Evolutionary conservation across 1,284 basidiomycete species (phyloP).

Genomic region (Cyathus olla): DNA sequence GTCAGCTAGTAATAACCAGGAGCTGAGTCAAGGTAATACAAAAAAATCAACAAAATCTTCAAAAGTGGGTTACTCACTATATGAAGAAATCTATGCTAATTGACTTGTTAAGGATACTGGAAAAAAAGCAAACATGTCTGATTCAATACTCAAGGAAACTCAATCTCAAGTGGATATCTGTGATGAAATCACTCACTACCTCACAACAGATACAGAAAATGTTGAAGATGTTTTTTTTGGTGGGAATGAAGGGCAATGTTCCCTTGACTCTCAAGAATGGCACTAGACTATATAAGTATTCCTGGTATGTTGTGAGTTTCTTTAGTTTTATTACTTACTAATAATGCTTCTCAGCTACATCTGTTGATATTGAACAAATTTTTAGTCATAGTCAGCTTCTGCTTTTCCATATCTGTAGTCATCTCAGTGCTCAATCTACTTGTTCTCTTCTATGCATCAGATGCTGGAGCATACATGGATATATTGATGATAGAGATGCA

Average conservation of each 20-base stretch:
- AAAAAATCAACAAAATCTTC: too few species aligned
- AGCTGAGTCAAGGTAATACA: slow-evolving; percentile 31
- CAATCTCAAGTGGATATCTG: background rate
- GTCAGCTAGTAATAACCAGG: slow-evolving; percentile 39
- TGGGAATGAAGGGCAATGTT: slow-evolving; percentile 17
- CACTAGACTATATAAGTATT: slow-evolving; percentile 20
- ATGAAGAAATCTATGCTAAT: background rate
- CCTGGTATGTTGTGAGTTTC: slow-evolving; percentile 8
- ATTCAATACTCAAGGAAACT: background rate
- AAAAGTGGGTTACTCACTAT: too few species aligned
- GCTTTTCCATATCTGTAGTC: slow-evolving; percentile 33
- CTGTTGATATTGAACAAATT: slow-evolving; percentile 38
- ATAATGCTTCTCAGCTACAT: slow-evolving; percentile 19
- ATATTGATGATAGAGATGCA: background rate
- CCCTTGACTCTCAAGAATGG: slow-evolving; percentile 23
- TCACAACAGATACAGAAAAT: slow-evolving; percentile 2
- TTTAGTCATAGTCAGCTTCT: slow-evolving; percentile 38
- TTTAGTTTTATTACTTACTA: background rate
- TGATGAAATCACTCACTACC: background rate
- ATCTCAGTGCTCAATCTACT: slow-evolving; percentile 32
- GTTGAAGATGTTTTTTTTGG: slow-evolving; percentile 19
- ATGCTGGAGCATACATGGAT: slow-evolving; percentile 26
- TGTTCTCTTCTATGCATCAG: slow-evolving; percentile 40
- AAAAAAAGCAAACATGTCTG: background rate
- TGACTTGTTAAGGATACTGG: background rate